Evolutionary conservation across 495 filamentous ascomycete species (phyloP).

Genomic region (Xylaria intraflava): DNA sequence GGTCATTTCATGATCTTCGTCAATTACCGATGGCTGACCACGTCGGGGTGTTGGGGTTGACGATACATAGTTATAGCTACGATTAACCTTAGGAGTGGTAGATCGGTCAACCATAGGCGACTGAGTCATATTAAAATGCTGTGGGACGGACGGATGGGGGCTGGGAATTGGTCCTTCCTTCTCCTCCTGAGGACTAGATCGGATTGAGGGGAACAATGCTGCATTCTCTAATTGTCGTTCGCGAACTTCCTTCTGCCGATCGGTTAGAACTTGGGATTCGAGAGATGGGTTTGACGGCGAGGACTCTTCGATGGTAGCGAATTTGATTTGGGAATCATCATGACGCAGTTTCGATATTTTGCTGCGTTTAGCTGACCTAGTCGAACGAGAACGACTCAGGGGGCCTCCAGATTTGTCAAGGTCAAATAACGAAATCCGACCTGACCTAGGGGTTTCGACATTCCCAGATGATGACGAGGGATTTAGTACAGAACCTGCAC

Average conservation of each 20-base stretch:
- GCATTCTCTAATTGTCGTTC: constrained; percentile 60
- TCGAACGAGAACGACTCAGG: background rate
- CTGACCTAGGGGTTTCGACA: constrained; percentile 3
- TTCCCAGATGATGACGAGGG: constrained; percentile 14
- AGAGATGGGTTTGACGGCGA: constrained; percentile 37
- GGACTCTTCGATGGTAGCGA: constrained; percentile 54
- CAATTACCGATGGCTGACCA: constrained; percentile 35
- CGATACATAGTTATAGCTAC: constrained; percentile 52
- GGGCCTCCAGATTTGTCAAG: constrained; percentile 12
- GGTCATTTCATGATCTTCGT: constrained; percentile 35
- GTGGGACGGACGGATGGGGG: background rate
- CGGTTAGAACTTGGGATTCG: constrained; percentile 64
- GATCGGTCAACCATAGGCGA: constrained; percentile 15
- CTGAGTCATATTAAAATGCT: constrained; percentile 1
- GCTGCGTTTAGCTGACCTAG: constrained; percentile 14
- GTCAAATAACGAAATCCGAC: constrained; percentile 14
- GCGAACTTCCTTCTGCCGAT: constrained; percentile 64
- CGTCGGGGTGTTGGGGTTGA: constrained; percentile 75
- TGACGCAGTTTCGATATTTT: constrained; percentile 49
- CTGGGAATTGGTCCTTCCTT: background rate
- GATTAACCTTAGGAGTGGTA: constrained; percentile 33
- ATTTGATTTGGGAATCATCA: constrained; percentile 73
- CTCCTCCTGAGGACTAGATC: constrained; percentile 48
- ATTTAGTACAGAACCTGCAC: constrained; percentile 1
- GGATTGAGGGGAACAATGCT: constrained; percentile 64